Conservation (phyloP, 768 basidiomycete species). For the Boletus subparvulus region DNA sequence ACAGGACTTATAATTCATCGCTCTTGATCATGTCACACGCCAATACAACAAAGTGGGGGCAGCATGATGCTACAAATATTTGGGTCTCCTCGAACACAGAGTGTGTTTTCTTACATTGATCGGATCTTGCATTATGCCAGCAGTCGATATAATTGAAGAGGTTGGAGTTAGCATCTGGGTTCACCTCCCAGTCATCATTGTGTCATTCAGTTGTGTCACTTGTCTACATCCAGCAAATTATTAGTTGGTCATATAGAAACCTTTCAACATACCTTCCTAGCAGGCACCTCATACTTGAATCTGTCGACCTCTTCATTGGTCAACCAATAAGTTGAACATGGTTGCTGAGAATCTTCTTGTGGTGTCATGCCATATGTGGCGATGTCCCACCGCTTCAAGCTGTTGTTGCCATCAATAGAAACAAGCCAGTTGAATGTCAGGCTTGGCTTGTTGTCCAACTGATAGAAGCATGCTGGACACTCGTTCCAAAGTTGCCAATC, state of each 20-base stretch:
- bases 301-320: too few relatives aligned
- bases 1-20: constrained; percentile 4
- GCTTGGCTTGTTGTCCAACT: background rate
- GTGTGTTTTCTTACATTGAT: constrained; percentile 7
- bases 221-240: too few relatives aligned
- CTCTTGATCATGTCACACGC: constrained; percentile 18
- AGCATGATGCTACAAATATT: constrained; percentile 6
- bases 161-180: too few relatives aligned
- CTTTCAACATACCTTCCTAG: too few relatives aligned
- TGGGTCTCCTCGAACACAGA: constrained; percentile 1
- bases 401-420: constrained; percentile 8
- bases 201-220: too few relatives aligned
- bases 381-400: background rate
- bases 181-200: too few relatives aligned
- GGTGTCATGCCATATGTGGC: background rate
- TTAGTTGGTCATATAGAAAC: too few relatives aligned
- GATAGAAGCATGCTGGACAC: constrained; percentile 14
- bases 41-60: background rate
- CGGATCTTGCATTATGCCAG: too few relatives aligned
- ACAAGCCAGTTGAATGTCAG: background rate
- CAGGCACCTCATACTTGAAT: too few relatives aligned
- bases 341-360: background rate
- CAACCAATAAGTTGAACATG: too few relatives aligned
- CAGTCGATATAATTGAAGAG: too few relatives aligned
- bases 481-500: constrained; percentile 9